Percentiles rank a stretch among this genome's conserved stretches.
Conservation (phyloP, 495 filamentous ascomycete species). For the Margaritispora aquatica region DNA sequence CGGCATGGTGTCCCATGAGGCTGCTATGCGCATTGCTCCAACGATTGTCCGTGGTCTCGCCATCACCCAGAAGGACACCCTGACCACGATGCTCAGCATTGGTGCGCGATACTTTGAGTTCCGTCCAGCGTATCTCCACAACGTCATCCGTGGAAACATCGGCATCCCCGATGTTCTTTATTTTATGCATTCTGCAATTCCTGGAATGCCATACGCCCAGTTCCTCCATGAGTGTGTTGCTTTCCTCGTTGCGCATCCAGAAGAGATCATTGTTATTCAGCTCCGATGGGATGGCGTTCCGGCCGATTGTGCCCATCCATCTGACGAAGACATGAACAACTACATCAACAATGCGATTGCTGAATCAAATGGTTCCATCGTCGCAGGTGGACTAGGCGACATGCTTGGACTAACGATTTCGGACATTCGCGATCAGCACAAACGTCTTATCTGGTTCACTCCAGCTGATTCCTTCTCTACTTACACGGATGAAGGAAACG, state of each 20-base stretch:
- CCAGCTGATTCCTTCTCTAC: slow-evolving; percentile 40
- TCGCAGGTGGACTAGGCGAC: slow-evolving; percentile 30
- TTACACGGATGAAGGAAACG: slow-evolving; percentile 45
- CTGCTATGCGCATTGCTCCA: slow-evolving; percentile 36
- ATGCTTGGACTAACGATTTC: slow-evolving; percentile 31
- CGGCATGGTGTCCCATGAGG: slow-evolving; percentile 28
- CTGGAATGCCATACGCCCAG: slow-evolving; percentile 43
- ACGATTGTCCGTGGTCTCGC: slow-evolving; percentile 45
- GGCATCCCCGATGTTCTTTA: slow-evolving; percentile 41
- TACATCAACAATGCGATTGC: slow-evolving; percentile 34
- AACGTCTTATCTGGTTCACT: slow-evolving; percentile 42
- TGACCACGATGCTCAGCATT: slow-evolving; percentile 38
- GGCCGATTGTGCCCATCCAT: slow-evolving; percentile 36
- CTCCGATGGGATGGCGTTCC: slow-evolving; percentile 49
- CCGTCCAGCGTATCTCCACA: slow-evolving; percentile 43
- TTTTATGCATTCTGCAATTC: slow-evolving; percentile 48
- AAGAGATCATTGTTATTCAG: slow-evolving; percentile 46
- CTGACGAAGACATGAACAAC: slow-evolving; percentile 34
- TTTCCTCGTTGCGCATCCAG: slow-evolving; percentile 37
- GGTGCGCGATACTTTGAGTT: slow-evolving; percentile 52
- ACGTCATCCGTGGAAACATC: slow-evolving; percentile 26
- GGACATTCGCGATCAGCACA: slow-evolving; percentile 33
- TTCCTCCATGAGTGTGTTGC: slow-evolving; percentile 39
- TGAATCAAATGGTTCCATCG: slow-evolving; percentile 24
- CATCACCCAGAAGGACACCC: slow-evolving; percentile 47